phyloP scores from a whole-genome alignment of 352 stramenopile genomes.

The Elongisporangium prolatum region DNA sequence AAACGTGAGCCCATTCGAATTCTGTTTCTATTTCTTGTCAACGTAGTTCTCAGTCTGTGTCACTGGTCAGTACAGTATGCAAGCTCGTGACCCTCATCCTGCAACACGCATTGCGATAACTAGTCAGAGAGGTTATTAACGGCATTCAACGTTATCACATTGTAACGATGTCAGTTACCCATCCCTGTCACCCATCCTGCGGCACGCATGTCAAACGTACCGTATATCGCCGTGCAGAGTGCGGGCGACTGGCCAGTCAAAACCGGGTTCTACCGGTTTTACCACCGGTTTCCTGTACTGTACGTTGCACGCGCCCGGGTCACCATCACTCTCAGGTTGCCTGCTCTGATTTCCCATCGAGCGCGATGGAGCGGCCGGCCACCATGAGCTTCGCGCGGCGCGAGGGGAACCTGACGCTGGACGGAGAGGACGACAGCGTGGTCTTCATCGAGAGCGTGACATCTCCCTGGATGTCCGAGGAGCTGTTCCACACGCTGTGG shows the following conservation, averaged over 20 bases:
- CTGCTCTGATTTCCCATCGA: not conserved
- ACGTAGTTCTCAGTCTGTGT: too few relatives aligned
- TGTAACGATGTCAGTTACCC: not conserved
- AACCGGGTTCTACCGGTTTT: not conserved
- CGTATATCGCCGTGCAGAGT: not conserved
- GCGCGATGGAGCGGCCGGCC: constrained; percentile 1
- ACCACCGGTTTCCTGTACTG: not conserved
- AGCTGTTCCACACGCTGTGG: constrained; percentile 69
- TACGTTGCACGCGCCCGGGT: not conserved
- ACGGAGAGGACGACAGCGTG: constrained; percentile 36
- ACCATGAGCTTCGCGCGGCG: constrained; percentile 33
- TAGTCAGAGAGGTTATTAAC: not conserved
- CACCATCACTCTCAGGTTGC: not conserved
- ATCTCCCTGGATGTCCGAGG: constrained; percentile 60
- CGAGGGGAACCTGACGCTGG: constrained; percentile 66
- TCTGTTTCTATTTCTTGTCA: too few relatives aligned
- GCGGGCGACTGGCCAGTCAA: not conserved
- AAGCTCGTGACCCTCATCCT: too few relatives aligned
- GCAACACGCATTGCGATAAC: too few relatives aligned
- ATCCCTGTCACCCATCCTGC: not conserved
- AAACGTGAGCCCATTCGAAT: too few relatives aligned
- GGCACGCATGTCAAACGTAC: not conserved
- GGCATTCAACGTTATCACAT: not conserved
- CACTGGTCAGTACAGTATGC: too few relatives aligned
- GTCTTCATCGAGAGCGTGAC: constrained; percentile 28